Base-by-base conservation (phyloP, 148 eudicot genomes). In the Arbutus unedo region DNA sequence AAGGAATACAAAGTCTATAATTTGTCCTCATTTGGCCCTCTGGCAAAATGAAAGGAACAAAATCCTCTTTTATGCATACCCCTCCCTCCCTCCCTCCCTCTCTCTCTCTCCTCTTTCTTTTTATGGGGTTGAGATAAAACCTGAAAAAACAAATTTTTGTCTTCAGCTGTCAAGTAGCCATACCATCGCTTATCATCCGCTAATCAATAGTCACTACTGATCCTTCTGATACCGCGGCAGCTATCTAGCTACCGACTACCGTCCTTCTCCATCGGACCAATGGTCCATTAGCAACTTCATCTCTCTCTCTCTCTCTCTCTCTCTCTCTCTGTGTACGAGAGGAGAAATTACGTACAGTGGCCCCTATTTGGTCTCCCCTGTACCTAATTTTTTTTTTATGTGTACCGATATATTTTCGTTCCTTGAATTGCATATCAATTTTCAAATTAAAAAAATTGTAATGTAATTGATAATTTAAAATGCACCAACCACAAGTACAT, bases 1-100 rank as follows among this genome's bases (percentile, higher is more conserved):
- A 59, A 47, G 45, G 23, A 74, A 57, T 74, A 47, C 68, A 11
- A 81, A 77, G 66, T 77, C 44, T 2, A 2, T 49, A n/a, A 77
- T 54, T 83, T 68, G 84, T 67, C 81, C 71, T 13, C 74, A 45
- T 67, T 78, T 67, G 76, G 49, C 15, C 51, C 59, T 25, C 81
- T 6, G 0, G 21, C 48, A 47, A 45, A 76, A 19, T 43, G 54
- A 78, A 83, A 66, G 56, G 47, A 83, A 71, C 77, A 68, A 38
- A 67, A 56, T 56, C 62, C 7, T 56, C 41, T 59, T 76, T 82
- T 60, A 8, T 59, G n/a, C n/a, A n/a, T n/a, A n/a, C 11, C 16
- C 44, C 44, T 15, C 11, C 21, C 41, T 43, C 21, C 13, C 48
- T 23, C 21, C 8, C 38, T 49, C 6, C 55, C 57, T 44, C 18